phyloP scores from a whole-genome alignment of 306 rosid species.

The Trifolium repens region DNA sequence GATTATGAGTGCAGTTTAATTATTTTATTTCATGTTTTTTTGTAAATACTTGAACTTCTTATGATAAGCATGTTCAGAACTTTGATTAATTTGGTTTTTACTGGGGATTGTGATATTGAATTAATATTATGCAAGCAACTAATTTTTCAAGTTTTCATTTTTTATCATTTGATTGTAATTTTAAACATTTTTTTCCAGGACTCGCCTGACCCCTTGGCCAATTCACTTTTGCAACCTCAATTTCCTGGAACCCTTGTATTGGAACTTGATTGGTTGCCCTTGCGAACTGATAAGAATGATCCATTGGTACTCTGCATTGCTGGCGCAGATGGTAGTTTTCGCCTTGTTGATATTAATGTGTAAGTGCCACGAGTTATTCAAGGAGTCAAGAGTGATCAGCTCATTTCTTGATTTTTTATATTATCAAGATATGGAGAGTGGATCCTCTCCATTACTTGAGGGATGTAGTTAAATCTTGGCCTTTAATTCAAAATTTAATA shows the following conservation, averaged over 20 bases:
- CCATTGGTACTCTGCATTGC: constrained; percentile 95
- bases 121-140: constrained; percentile 36
- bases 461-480: too few species aligned
- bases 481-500: too few species aligned
- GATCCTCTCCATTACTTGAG: too few species aligned
- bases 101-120: constrained; percentile 26
- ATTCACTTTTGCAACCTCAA: constrained; percentile 92
- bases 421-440: constrained; percentile 16
- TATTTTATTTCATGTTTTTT: constrained; percentile 27
- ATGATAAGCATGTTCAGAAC: constrained; percentile 29
- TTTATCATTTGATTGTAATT: constrained; percentile 30
- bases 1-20: constrained; percentile 12
- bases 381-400: constrained; percentile 23
- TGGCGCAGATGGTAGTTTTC: constrained; percentile 98
- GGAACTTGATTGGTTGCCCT: constrained; percentile 99
- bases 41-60: constrained; percentile 18
- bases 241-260: constrained; percentile 90
- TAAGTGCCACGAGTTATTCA: constrained; percentile 54
- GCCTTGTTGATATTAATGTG: constrained; percentile 78
- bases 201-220: constrained; percentile 89
- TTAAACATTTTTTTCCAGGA: constrained; percentile 62
- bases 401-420: constrained; percentile 6
- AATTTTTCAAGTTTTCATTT: constrained; percentile 32
- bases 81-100: constrained; percentile 31
- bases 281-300: constrained; percentile 80